Evolutionary conservation across 805 yeast species (phyloP), one percentile per base, ranked within the genome.

Genomic region (Metschnikowia proteae): DNA sequence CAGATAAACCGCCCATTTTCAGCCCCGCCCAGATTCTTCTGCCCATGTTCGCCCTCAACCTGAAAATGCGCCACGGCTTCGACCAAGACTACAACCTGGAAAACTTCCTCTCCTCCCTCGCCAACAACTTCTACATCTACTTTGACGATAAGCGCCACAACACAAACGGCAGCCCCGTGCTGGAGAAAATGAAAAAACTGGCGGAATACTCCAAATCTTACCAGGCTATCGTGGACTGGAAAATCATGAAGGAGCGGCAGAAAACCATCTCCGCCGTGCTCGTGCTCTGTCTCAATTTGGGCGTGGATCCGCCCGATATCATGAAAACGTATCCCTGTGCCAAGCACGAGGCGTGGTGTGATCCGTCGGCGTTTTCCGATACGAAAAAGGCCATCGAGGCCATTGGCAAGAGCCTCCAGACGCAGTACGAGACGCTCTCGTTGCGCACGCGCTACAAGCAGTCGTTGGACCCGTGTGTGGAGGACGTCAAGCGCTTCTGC

Each of bases 271-370:
- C 88, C 47, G 99, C 97, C 0, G 97, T 96, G 11, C 72, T 94
- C 6, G 90, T 94, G 43, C 71, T 94, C 43, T 94, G 99, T 65
- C 72, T 94, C 34, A 94, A 94, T 62, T 67, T 92, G 26, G 97
- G 98, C 6, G 97, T 94, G 1, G 98, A 92, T 57, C 99, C 99
- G 2, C 99, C 99, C 0, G 99, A 94, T 66, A 82, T 91, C 27
- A 82, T 88, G 62, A 88, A 90, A 63, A 89, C 97, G 0, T 89
- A 87, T 53, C 97, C 97, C 1, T 87, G 95, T 59, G 97, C 99
- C 1, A 82, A 84, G 56, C 68, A 84, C 36, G 99, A 94, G 71
- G 86, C 97, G 0, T 92, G 97, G 89, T 82, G 91, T 8, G 96
- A 94, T 63, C 97, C 98, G 0, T 70, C 86, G 25, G 75, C 82